phyloP scores from a whole-genome alignment of 192 early-diverging fungal genomes.

The Umbelopsis vinacea region DNA sequence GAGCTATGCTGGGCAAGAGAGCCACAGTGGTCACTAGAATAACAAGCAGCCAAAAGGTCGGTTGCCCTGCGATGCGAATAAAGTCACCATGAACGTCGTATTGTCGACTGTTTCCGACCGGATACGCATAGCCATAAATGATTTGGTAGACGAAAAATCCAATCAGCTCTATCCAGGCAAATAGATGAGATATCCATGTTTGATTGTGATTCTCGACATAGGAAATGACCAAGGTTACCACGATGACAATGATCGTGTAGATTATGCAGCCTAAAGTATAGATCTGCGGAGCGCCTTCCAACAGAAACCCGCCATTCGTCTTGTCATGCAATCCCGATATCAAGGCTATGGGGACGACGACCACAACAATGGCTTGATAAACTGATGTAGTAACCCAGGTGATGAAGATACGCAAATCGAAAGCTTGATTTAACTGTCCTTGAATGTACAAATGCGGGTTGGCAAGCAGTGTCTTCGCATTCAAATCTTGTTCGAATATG shows the following conservation, averaged over 20 bases:
- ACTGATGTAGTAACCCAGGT: slow-evolving; percentile 61
- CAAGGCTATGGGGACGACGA: slow-evolving; percentile 58
- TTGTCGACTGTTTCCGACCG: slow-evolving; percentile 43
- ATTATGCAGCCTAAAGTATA: slow-evolving; percentile 59
- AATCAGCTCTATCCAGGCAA: slow-evolving; percentile 57
- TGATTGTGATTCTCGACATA: slow-evolving; percentile 72
- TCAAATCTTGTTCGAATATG: slow-evolving; percentile 85
- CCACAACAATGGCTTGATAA: slow-evolving; percentile 54
- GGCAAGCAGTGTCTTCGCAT: slow-evolving; percentile 60
- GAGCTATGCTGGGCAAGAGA: slow-evolving; percentile 53
- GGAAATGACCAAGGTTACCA: slow-evolving; percentile 73
- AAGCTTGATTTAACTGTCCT: slow-evolving; percentile 58
- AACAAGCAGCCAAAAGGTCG: slow-evolving; percentile 62
- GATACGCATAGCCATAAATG: slow-evolving; percentile 61
- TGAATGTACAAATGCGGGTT: slow-evolving; percentile 76
- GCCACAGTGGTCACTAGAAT: slow-evolving; percentile 58
- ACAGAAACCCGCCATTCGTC: slow-evolving; percentile 28
- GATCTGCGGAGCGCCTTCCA: slow-evolving; percentile 52
- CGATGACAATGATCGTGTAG: slow-evolving; percentile 65
- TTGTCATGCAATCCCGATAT: slow-evolving; percentile 37
- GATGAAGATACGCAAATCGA: slow-evolving; percentile 56
- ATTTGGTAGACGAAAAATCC: slow-evolving; percentile 68
- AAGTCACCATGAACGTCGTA: slow-evolving; percentile 65
- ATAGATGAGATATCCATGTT: slow-evolving; percentile 63
- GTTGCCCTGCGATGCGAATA: slow-evolving; percentile 43